Percentiles rank a stretch among this genome's conserved stretches.
These are phyloP conservation scores for Russula lepida DNA, from an alignment of 768 basidiomycete species.

Conservation along the genomic window DNA sequence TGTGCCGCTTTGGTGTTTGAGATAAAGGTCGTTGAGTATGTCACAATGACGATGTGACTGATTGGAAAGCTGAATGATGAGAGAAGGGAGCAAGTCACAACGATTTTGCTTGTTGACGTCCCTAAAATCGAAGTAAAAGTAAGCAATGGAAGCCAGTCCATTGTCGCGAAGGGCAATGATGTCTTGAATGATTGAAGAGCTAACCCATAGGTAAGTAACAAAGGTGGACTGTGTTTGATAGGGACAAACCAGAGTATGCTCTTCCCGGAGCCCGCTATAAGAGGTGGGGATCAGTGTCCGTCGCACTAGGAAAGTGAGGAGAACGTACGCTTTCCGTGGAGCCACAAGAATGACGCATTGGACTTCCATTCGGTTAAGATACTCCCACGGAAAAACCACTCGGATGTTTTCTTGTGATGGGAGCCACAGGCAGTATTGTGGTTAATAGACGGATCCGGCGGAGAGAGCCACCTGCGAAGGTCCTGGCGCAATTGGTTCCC, in stretches of 20 bases:
- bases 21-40: neutral
- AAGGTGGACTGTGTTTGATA: neutral
- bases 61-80: neutral
- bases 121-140: constrained; percentile 4
- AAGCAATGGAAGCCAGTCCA: neutral
- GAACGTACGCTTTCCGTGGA: neutral
- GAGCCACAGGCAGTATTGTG: neutral
- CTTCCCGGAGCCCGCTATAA: constrained; percentile 8
- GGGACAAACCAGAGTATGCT: neutral
- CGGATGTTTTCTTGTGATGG: neutral
- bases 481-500: neutral
- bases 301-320: neutral
- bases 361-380: neutral
- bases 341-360: neutral
- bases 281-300: neutral
- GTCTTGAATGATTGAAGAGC: constrained; percentile 2
- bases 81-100: neutral
- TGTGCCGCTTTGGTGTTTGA: neutral
- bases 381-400: neutral
- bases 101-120: neutral
- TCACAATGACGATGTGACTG: neutral
- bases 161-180: neutral
- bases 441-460: neutral
- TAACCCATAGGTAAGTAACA: neutral
- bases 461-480: neutral